Evolutionary conservation across 163 green algal genomes (phyloP), one percentile per base, ranked within the genome.

Genomic region (Scenedesmus sp.): DNA sequence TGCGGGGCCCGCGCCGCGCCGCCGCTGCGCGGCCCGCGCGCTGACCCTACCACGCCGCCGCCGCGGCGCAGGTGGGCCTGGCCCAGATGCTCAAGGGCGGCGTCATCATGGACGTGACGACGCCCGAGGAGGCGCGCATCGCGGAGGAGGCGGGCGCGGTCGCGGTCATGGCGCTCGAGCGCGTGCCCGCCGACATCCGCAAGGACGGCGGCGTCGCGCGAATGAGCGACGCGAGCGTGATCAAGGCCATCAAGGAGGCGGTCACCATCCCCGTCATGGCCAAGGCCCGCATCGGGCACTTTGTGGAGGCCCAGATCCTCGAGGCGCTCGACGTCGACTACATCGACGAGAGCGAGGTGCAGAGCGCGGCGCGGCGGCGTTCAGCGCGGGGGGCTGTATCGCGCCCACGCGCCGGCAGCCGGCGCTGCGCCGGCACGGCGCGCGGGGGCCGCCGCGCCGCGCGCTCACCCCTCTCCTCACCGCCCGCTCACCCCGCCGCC

Each of bases 251-350:
- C 82, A 98, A 97, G 85, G 76, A 88, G 70, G 93, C 96, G 15
- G 95, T 99, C 24, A 99, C 96, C 70, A 99, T 99, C 83, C 97
- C 97, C 0, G 97, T 99, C 31, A 99, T 99, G 97, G 97, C 97
- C 70, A 99, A 99, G 92, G 89, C 93, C 2, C 93, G 97, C 73
- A 99, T 99, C 83, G 97, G 97, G 0, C 97, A 99, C 87, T 99
- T 99, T 85, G 97, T 99, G 4, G 97, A 99, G 88, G 96, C 96
- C 0, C 97, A 99, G 88, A 97, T 99, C 42, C 84, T 99, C 63
- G 96, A 99, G 88, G 89, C 96, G 0, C 74, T 99, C 63, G 94
- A 90, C 70, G 90, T 98, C 1, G 96, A 99, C 80, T 99, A 99
- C 90, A 97, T 99, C 51, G 96, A 99, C 69, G 96, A 99, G 91